phyloP scores from a whole-genome alignment of 2,329 filamentous ascomycete species.

The Phaeosphaeria sp. region DNA sequence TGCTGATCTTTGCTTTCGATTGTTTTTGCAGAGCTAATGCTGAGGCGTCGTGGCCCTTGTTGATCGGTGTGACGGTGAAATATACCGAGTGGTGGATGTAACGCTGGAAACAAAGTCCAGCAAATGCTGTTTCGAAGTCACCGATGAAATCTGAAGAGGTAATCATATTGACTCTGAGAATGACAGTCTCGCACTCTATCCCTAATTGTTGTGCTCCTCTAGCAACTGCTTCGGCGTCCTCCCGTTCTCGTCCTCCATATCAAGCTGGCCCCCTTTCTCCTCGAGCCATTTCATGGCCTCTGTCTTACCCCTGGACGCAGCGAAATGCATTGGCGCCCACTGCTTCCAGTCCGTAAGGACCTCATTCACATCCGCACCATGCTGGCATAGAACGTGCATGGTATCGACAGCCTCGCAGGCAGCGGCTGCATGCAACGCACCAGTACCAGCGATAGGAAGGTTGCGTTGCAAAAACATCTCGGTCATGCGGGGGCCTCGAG shows the following conservation, averaged over 20 bases:
- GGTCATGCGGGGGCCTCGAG: background rate
- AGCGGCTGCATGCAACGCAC: constrained; percentile 19
- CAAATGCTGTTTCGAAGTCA: too few species aligned
- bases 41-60: too few species aligned
- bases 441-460: background rate
- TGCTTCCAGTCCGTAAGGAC: background rate
- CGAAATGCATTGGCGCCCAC: constrained; percentile 18
- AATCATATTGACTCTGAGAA: too few species aligned
- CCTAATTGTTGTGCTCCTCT: background rate
- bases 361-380: constrained; percentile 19
- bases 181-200: too few species aligned
- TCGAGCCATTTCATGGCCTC: constrained; percentile 16
- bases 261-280: constrained; percentile 8
- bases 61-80: too few species aligned
- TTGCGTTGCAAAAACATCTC: background rate
- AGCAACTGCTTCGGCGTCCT: constrained; percentile 17
- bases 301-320: constrained; percentile 5
- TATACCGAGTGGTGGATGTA: too few species aligned
- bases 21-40: too few species aligned
- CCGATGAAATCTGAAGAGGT: too few species aligned
- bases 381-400: constrained; percentile 16
- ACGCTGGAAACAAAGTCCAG: too few species aligned
- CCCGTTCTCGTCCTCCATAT: constrained; percentile 10
- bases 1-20: too few species aligned
- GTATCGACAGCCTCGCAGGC: constrained; percentile 4